Conservation (phyloP, 768 basidiomycete genomes). For the Nevesoporus exiguus region DNA sequence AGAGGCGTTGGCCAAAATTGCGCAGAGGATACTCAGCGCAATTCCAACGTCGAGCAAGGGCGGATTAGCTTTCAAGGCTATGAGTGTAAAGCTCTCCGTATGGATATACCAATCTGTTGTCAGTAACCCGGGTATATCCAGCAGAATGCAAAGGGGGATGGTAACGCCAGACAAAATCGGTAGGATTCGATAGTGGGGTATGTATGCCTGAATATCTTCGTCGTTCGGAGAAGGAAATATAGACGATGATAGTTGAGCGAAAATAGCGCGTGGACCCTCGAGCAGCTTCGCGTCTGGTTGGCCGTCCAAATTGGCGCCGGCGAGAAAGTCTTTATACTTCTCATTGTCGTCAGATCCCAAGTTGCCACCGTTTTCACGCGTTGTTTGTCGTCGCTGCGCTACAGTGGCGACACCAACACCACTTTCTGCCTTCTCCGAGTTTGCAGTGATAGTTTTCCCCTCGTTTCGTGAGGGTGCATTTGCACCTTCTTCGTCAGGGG, state of each 20-base stretch:
- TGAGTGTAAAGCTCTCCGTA: constrained; percentile 37
- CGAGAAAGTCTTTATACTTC: constrained; percentile 1
- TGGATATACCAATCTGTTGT: constrained; percentile 74
- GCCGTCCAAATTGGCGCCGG: not conserved
- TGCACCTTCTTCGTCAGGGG: constrained; percentile 18
- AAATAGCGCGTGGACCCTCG: not conserved
- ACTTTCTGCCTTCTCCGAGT: not conserved
- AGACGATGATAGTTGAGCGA: constrained; percentile 6
- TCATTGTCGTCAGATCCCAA: constrained; percentile 10
- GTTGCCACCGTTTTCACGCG: not conserved
- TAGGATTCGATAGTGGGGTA: constrained; percentile 58
- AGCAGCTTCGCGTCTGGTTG: not conserved
- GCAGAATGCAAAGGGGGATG: constrained; percentile 75
- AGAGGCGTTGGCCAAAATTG: constrained; percentile 62
- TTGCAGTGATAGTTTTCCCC: not conserved
- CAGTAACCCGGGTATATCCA: constrained; percentile 70
- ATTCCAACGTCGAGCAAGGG: constrained; percentile 57
- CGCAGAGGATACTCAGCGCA: constrained; percentile 64
- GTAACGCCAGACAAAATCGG: constrained; percentile 67
- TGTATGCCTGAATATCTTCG: constrained; percentile 33
- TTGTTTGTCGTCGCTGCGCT: not conserved
- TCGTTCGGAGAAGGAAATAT: constrained; percentile 17
- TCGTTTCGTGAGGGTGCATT: not conserved
- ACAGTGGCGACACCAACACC: not conserved
- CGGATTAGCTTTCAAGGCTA: constrained; percentile 54